A percentile compares a stretch with the other conserved stretches of the same genome.
Conservation (phyloP, 306 rosid genomes). For the Betula pendula region DNA sequence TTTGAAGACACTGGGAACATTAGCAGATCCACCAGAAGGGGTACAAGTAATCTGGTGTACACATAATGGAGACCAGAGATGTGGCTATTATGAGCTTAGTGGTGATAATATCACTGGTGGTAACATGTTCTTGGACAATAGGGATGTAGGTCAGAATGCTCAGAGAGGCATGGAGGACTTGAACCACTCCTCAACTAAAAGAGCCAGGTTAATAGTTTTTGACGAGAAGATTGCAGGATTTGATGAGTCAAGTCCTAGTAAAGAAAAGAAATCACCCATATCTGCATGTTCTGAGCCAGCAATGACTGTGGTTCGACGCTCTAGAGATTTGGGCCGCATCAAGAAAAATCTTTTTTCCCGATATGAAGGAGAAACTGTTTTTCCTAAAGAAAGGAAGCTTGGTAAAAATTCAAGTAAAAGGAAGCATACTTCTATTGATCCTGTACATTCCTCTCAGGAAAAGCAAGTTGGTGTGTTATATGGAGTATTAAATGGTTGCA, state of each 20-base stretch:
- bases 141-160: slow-evolving; percentile 39
- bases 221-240: slow-evolving; percentile 34
- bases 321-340: slow-evolving; percentile 54
- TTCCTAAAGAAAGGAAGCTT: slow-evolving; percentile 34
- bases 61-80: slow-evolving; percentile 66
- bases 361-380: slow-evolving; percentile 46
- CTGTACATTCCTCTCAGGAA: slow-evolving; percentile 30
- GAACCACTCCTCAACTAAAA: slow-evolving; percentile 51
- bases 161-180: slow-evolving; percentile 40
- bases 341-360: slow-evolving; percentile 52
- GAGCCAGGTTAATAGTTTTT: slow-evolving; percentile 48
- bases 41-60: slow-evolving; percentile 66
- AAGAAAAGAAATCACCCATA: slow-evolving; percentile 46
- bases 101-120: slow-evolving; percentile 38
- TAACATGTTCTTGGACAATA: slow-evolving; percentile 41
- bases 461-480: slow-evolving; percentile 38
- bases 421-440: slow-evolving; percentile 37
- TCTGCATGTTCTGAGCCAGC: slow-evolving; percentile 44
- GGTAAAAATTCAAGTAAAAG: slow-evolving; percentile 34
- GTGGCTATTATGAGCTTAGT: slow-evolving; percentile 85
- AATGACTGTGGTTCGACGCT: slow-evolving; percentile 39
- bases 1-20: slow-evolving; percentile 74
- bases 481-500: slow-evolving; percentile 36
- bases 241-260: slow-evolving; percentile 38
- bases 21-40: slow-evolving; percentile 76